These are phyloP conservation scores for Emericellopsis cladophorae DNA, from an alignment of 2,329 filamentous ascomycete genomes.

Conservation along the genomic window DNA sequence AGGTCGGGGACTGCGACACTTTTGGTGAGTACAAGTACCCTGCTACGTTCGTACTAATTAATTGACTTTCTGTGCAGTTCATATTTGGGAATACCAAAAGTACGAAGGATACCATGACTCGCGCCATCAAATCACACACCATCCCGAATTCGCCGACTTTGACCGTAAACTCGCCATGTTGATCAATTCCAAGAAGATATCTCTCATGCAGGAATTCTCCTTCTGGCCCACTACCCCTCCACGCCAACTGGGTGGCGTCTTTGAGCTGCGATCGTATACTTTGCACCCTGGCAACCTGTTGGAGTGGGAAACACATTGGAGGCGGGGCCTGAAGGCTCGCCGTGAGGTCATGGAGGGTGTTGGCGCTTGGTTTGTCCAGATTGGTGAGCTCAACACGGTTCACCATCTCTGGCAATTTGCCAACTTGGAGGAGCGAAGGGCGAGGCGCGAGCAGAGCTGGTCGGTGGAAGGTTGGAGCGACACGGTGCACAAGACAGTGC, in stretches of 20 bases:
- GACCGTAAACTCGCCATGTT: slow-evolving; percentile 75
- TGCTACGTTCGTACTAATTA: neutral
- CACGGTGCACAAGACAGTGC: slow-evolving; percentile 96
- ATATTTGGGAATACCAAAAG: slow-evolving; percentile 99
- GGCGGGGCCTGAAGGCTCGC: slow-evolving; percentile 77
- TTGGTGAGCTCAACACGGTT: slow-evolving; percentile 93
- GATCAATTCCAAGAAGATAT: slow-evolving; percentile 73
- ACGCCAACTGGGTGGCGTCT: slow-evolving; percentile 79
- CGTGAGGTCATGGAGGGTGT: slow-evolving; percentile 98
- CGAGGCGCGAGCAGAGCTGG: slow-evolving; percentile 90
- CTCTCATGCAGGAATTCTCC: slow-evolving; percentile 98
- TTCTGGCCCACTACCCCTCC: slow-evolving; percentile 97
- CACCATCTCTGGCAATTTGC: slow-evolving; percentile 99
- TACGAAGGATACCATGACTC: slow-evolving; percentile 94
- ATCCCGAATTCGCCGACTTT: slow-evolving; percentile 75
- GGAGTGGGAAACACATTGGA: slow-evolving; percentile 98
- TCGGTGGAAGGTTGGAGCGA: slow-evolving; percentile 89
- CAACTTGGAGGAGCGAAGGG: slow-evolving; percentile 84
- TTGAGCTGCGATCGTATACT: slow-evolving; percentile 93
- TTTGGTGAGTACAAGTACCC: slow-evolving; percentile 50
- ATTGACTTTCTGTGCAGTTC: slow-evolving; percentile 44
- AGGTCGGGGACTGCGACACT: slow-evolving; percentile 93
- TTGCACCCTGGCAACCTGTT: slow-evolving; percentile 90
- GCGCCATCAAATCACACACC: slow-evolving; percentile 67
- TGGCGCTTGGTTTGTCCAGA: slow-evolving; percentile 97